phyloP scores from a whole-genome alignment of 495 filamentous ascomycete genomes.

The Beverwykella pulmonaria region DNA sequence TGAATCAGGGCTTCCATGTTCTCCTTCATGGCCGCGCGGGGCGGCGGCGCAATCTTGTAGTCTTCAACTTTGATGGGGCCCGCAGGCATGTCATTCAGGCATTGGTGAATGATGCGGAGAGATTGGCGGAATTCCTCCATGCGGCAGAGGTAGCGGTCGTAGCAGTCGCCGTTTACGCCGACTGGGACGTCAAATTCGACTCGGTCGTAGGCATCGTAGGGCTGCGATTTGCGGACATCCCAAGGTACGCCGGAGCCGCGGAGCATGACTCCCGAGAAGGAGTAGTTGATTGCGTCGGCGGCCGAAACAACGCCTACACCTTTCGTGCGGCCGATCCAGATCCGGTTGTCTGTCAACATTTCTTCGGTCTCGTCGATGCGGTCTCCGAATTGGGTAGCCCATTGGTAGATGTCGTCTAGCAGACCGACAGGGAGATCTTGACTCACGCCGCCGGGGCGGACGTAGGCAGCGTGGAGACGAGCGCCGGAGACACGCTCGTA shows the following conservation, averaged over 20 bases:
- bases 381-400: conserved; percentile 99
- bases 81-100: conserved; percentile 96
- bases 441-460: conserved; percentile 94
- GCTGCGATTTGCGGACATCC: conserved; percentile 93
- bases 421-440: conserved; percentile 94
- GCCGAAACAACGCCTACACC: conserved; percentile 90
- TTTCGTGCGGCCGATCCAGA: conserved; percentile 93
- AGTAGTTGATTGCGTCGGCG: conserved; percentile 90
- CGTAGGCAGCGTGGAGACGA: conserved; percentile 96
- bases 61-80: conserved; percentile 94
- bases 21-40: conserved; percentile 98
- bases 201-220: conserved; percentile 96
- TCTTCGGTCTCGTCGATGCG: conserved; percentile 99
- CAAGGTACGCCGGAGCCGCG: conserved; percentile 95
- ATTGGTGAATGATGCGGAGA: conserved; percentile 97
- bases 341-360: conserved; percentile 97
- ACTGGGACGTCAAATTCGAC: conserved; percentile 99
- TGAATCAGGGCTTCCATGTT: conserved; percentile 99
- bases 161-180: conserved; percentile 96
- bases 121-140: conserved; percentile 99
- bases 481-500: conserved; percentile 99
- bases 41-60: conserved; percentile 97
- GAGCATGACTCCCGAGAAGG: conserved; percentile 96
- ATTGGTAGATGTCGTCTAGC: conserved; percentile 99
- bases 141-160: conserved; percentile 97